These are phyloP conservation scores for Chrysoporthe cubensis DNA, from an alignment of 2,329 filamentous ascomycete genomes.

Conservation along the genomic window DNA sequence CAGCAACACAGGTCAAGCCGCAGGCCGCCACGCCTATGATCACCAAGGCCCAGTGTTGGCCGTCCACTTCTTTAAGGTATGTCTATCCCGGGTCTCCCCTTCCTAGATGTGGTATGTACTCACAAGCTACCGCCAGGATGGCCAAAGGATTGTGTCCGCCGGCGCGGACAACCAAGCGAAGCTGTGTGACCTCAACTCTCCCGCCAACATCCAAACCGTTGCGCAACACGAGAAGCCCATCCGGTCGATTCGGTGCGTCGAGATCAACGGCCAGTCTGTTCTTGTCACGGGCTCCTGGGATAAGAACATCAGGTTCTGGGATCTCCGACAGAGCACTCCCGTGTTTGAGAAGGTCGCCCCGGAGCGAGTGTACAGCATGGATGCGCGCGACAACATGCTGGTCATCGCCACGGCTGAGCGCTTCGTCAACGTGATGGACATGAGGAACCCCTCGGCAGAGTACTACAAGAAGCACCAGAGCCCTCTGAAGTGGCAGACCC, in stretches of 20 bases:
- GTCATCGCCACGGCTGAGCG: slow-evolving; percentile 93
- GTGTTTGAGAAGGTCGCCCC: slow-evolving; percentile 69
- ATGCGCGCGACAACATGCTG: slow-evolving; percentile 83
- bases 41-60: slow-evolving; percentile 84
- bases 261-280: slow-evolving; percentile 73
- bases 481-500: slow-evolving; percentile 97
- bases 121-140: slow-evolving; percentile 65
- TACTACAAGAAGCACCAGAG: slow-evolving; percentile 97
- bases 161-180: slow-evolving; percentile 91
- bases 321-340: slow-evolving; percentile 69
- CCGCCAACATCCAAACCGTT: slow-evolving; percentile 68
- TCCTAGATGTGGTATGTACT: background rate
- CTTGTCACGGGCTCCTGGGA: slow-evolving; percentile 93
- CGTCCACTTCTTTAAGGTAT: slow-evolving; percentile 86
- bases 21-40: slow-evolving; percentile 84
- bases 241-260: slow-evolving; percentile 76
- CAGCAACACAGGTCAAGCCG: slow-evolving; percentile 72
- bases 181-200: slow-evolving; percentile 76
- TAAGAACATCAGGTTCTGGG: slow-evolving; percentile 90
- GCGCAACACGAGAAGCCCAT: slow-evolving; percentile 86
- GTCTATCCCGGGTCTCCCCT: slow-evolving; percentile 32
- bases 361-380: slow-evolving; percentile 88
- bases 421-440: slow-evolving; percentile 93
- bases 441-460: slow-evolving; percentile 76
- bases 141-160: slow-evolving; percentile 82